These are phyloP conservation scores for Prunus mume DNA, from an alignment of 306 rosid species.

Conservation along the genomic window DNA sequence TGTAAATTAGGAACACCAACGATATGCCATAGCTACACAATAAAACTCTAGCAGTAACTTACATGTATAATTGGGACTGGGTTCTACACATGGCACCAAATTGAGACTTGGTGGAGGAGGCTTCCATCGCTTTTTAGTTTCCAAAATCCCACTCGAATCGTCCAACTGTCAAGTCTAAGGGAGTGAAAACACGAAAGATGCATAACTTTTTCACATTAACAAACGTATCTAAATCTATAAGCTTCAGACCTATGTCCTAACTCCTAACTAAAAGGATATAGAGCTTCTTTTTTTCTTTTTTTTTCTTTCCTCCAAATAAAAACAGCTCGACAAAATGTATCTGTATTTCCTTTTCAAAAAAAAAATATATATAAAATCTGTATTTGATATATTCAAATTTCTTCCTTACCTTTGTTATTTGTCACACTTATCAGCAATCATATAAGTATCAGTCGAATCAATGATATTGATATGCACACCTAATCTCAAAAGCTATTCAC, in stretches of 20 bases:
- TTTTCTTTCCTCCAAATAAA: background rate
- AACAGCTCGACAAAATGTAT: background rate
- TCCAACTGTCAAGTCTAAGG: slow-evolving; percentile 53
- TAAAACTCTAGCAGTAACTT: slow-evolving; percentile 14
- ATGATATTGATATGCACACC: too few relatives aligned
- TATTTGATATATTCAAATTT: background rate
- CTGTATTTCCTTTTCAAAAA: background rate
- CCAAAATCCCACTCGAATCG: slow-evolving; percentile 35
- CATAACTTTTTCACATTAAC: slow-evolving; percentile 35
- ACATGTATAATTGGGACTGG: slow-evolving; percentile 61
- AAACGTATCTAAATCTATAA: slow-evolving; percentile 15
- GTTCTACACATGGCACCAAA: slow-evolving; percentile 65
- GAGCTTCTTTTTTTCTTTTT: background rate
- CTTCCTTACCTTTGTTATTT: background rate
- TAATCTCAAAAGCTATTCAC: slow-evolving; percentile 18
- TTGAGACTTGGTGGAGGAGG: slow-evolving; percentile 63
- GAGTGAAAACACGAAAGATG: slow-evolving; percentile 46
- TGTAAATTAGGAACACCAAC: slow-evolving; percentile 17
- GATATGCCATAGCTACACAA: slow-evolving; percentile 2
- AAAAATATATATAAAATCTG: too few relatives aligned
- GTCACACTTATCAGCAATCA: background rate
- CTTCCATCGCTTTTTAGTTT: slow-evolving; percentile 72
- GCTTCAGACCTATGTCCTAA: background rate
- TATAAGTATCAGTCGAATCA: background rate
- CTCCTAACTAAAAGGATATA: background rate